Conservation (phyloP, 371 early-diverging fungal species). For the Rhizopus sp. region DNA sequence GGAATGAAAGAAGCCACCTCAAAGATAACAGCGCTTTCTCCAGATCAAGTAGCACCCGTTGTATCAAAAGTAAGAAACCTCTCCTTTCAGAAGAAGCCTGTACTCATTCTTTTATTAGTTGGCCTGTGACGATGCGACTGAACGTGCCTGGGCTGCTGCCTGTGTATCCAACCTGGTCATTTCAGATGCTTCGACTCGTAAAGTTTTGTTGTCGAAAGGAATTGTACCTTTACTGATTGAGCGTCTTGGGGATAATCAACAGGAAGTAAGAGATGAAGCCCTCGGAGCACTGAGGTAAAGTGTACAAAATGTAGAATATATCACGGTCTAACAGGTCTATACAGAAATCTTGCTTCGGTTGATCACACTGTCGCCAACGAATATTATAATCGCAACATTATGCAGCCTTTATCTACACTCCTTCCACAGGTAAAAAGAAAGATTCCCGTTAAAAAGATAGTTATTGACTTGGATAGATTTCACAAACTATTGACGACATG, state of each 20-base stretch:
- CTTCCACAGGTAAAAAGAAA: constrained; percentile 43
- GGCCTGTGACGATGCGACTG: constrained; percentile 62
- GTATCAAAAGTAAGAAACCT: constrained; percentile 50
- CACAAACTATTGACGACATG: constrained; percentile 47
- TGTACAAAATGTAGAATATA: neutral
- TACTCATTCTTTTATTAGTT: constrained; percentile 40
- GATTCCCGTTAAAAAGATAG: neutral
- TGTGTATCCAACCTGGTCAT: constrained; percentile 78
- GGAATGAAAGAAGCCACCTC: constrained; percentile 30
- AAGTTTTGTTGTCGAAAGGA: constrained; percentile 71
- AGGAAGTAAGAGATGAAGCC: constrained; percentile 79
- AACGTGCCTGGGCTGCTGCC: constrained; percentile 90
- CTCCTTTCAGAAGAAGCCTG: neutral
- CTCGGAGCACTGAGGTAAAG: constrained; percentile 71
- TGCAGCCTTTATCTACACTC: constrained; percentile 50
- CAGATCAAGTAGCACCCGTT: constrained; percentile 54
- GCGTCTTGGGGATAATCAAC: constrained; percentile 66
- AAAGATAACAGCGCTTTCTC: constrained; percentile 24
- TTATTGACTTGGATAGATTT: constrained; percentile 24
- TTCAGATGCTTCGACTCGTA: constrained; percentile 63
- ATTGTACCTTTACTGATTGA: constrained; percentile 67
- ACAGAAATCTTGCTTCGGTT: constrained; percentile 65
- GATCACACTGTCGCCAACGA: constrained; percentile 68
- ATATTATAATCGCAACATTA: constrained; percentile 66
- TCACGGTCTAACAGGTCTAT: neutral